Evolutionary conservation across 495 filamentous ascomycete genomes (phyloP).

Genomic region (Neurospora sp.): DNA sequence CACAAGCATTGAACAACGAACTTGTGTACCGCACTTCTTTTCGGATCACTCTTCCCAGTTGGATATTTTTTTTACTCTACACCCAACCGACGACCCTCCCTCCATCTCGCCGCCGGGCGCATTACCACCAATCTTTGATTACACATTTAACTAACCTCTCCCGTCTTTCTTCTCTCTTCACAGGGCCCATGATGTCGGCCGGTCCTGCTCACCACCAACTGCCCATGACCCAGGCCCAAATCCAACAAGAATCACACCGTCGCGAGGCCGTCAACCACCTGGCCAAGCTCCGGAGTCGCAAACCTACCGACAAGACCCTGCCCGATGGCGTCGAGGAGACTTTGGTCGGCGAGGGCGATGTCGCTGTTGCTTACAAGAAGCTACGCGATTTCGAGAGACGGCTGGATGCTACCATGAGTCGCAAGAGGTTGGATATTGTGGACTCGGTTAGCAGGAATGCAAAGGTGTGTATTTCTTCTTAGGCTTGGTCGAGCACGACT

Average conservation of each 20-base stretch:
- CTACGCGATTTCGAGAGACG: conserved; percentile 80
- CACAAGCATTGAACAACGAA: neutral
- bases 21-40: conserved; percentile 2
- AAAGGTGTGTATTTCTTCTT: conserved; percentile 41
- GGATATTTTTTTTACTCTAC: neutral
- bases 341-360: conserved; percentile 57
- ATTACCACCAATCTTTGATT: neutral
- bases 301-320: conserved; percentile 89
- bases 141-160: neutral
- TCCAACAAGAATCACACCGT: conserved; percentile 46
- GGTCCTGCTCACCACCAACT: conserved; percentile 25
- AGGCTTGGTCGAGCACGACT: neutral
- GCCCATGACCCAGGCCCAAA: conserved; percentile 46
- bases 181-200: conserved; percentile 22
- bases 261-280: conserved; percentile 48
- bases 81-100: neutral
- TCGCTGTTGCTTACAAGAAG: conserved; percentile 68
- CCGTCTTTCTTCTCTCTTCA: conserved; percentile 4
- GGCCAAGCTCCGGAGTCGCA: conserved; percentile 66
- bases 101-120: neutral
- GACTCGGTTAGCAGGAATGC: conserved; percentile 70
- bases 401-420: conserved; percentile 87
- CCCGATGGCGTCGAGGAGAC: conserved; percentile 79
- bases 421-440: conserved; percentile 83
- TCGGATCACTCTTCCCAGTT: neutral